phyloP scores from a whole-genome alignment of 331 rosid species.

The Pyrus hybrid region DNA sequence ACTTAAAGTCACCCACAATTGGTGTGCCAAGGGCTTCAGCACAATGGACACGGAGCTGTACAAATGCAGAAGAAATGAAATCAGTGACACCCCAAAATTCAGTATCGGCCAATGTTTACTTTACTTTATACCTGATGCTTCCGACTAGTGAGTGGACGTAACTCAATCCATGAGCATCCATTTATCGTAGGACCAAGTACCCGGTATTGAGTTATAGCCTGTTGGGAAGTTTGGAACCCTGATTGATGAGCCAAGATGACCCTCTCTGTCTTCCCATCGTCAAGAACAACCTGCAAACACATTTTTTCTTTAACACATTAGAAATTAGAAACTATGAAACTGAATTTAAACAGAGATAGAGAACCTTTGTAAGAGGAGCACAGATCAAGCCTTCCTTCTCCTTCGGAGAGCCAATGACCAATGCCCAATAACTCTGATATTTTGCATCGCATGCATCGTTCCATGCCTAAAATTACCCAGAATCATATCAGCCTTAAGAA shows the following conservation, averaged over 20 bases:
- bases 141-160: constrained; percentile 68
- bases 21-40: constrained; percentile 99
- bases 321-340: neutral
- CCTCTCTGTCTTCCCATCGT: constrained; percentile 94
- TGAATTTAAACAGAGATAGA: constrained; percentile 3
- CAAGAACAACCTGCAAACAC: constrained; percentile 62
- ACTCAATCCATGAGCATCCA: constrained; percentile 96
- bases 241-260: constrained; percentile 66
- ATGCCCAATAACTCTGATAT: constrained; percentile 83
- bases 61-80: constrained; percentile 1
- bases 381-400: constrained; percentile 77
- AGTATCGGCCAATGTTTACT: no score
- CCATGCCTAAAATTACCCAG: constrained; percentile 52
- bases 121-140: constrained; percentile 71
- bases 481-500: constrained; percentile 6
- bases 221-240: constrained; percentile 70
- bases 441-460: constrained; percentile 68
- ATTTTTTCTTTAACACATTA: neutral
- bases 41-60: constrained; percentile 91
- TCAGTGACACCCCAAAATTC: neutral
- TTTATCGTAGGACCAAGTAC: constrained; percentile 85
- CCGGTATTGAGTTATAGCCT: constrained; percentile 82
- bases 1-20: constrained; percentile 88
- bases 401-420: constrained; percentile 77
- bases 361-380: constrained; percentile 89